Evolutionary conservation across 2,329 filamentous ascomycete genomes (phyloP), one percentile per base, ranked within the genome.

Genomic region (Talaromyces sp.): DNA sequence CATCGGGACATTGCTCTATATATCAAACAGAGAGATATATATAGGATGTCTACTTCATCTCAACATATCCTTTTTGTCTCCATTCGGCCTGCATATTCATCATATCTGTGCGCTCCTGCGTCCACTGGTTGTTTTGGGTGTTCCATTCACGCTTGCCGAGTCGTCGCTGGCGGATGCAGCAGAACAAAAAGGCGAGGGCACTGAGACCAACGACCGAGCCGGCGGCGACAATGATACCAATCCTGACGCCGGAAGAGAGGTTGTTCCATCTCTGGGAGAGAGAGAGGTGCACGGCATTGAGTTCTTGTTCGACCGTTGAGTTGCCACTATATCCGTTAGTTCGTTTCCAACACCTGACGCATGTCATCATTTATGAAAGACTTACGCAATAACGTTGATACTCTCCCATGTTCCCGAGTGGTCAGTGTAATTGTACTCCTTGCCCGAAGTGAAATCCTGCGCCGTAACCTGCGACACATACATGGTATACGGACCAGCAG

Each of bases 401-500:
- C 87, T 90, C 72, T 89, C 70, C 82, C 83, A 91, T 50, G 77
- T 79, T 61, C 90, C 90, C 0, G 83, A 80, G 35, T 79, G 76
- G 71, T 91, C 89, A 5, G 82, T 83, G 69, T 87, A 93, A 27
- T 82, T 75, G 73, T 93, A 93, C 73, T 88, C 86, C 73, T 87
- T 88, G 62, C 80, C 83, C 2, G 86, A 84, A 45, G 82, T 84
- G 73, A 86, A 89, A 76, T 85, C 86, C 64, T 82, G 70, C 41
- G 84, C 81, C n/a, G 82, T 82, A 17, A 87, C 76, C 49, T 82
- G 85, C 80, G 90, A 85, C 66, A 94, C 84, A 57, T 85, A 86
- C 90, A 94, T 93, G 69, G 83, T 88, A 78, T 86, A 94, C 0
- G 91, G 91, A 0, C 82, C 89, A 25, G 85, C 73, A 41, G 76